These are phyloP conservation scores for Populus tomentosa DNA, from an alignment of 441 rosid genomes.

Conservation along the genomic window DNA sequence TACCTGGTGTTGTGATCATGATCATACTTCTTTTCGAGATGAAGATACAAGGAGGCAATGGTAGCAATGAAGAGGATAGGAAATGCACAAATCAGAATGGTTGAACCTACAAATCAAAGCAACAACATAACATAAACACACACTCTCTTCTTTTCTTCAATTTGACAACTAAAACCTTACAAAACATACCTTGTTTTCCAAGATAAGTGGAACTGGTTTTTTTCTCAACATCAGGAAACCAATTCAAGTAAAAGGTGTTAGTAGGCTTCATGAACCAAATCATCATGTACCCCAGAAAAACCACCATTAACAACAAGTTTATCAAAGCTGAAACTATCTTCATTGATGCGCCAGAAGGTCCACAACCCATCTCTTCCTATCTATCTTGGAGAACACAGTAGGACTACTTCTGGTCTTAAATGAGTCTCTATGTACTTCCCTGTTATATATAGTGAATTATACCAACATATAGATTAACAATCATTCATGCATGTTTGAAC, in stretches of 20 bases:
- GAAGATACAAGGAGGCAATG: constrained; percentile 41
- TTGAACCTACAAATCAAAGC: too few species aligned
- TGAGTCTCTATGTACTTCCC: too few species aligned
- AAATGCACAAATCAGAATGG: too few species aligned
- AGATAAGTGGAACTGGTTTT: constrained; percentile 30
- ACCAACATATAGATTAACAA: too few species aligned
- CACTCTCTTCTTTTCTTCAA: neutral
- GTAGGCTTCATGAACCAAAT: constrained; percentile 49
- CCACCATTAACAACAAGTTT: constrained; percentile 12
- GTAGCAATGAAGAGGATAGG: constrained; percentile 21
- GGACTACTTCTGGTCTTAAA: too few species aligned
- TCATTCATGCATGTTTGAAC: too few species aligned
- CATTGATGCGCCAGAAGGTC: constrained; percentile 2
- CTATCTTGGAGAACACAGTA: neutral
- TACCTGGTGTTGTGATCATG: neutral
- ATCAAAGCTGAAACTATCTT: constrained; percentile 19
- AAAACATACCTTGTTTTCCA: constrained; percentile 36
- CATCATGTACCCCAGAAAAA: constrained; percentile 43
- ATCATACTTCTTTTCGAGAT: constrained; percentile 23
- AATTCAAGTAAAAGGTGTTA: constrained; percentile 22
- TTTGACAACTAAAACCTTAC: neutral
- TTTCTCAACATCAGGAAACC: constrained; percentile 34
- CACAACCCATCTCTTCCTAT: constrained; percentile 6
- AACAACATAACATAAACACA: neutral
- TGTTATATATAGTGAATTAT: too few species aligned